Evolutionary conservation across 179 eudicot genomes (phyloP).

Genomic region (Pouteria campechiana): DNA sequence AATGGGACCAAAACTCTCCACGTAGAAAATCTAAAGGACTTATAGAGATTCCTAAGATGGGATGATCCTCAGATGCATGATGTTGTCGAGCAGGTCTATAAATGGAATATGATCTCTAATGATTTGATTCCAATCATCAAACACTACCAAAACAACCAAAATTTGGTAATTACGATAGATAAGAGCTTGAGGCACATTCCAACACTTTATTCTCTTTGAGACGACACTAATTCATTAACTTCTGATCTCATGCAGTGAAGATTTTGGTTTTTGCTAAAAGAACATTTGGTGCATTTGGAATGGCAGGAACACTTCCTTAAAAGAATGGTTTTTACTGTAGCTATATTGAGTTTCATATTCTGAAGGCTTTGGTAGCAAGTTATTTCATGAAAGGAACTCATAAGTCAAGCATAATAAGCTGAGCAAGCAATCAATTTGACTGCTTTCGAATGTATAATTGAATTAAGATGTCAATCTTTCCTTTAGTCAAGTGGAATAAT

Average conservation of each 20-base stretch:
- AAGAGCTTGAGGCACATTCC: not conserved
- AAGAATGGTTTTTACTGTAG: no score
- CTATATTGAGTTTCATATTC: no score
- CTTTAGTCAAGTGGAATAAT: no score
- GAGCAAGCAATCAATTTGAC: no score
- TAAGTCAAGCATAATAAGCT: no score
- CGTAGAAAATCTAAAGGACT: constrained; percentile 95
- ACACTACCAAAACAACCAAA: constrained; percentile 58
- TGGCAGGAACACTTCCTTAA: no score
- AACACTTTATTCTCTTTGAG: not conserved
- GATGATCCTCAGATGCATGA: constrained; percentile 81
- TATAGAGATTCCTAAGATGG: constrained; percentile 82
- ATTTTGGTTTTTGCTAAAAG: constrained; percentile 88
- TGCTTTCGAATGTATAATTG: no score
- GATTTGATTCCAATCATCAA: constrained; percentile 89
- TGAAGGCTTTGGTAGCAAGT: no score
- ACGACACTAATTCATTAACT: not conserved
- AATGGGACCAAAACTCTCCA: no score
- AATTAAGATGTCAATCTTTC: no score
- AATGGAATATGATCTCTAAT: constrained; percentile 79
- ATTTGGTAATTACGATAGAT: constrained; percentile 80
- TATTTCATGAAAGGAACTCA: no score
- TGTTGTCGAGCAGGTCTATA: constrained; percentile 88
- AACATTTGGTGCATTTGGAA: constrained; percentile 81
- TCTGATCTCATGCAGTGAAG: constrained; percentile 45